Base-by-base conservation (phyloP, 2,329 filamentous ascomycete species). In the Trichoderma sp. region DNA sequence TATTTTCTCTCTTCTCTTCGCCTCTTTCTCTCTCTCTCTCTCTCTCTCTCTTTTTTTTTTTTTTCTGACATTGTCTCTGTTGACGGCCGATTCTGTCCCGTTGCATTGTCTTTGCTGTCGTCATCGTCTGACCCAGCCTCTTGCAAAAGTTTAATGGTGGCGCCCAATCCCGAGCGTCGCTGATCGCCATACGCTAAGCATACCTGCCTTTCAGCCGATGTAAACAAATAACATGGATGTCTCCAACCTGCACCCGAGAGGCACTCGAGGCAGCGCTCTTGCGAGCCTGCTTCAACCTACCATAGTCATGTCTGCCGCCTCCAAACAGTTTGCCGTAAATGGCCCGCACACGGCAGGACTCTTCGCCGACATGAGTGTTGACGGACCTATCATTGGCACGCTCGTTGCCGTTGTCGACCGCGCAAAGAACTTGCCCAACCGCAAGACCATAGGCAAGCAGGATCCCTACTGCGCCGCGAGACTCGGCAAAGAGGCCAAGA, bases 401-500 rank as follows among this genome's bases (percentile, higher is more conserved):
- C 84, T 99, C 74, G 93, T 99, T 58, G 87, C 94, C 68, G 90
- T 99, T 75, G 89, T 98, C 76, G 96, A 99, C 82, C 88, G 94
- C 74, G 96, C 94, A 64, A 98, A 97, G 87, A 99, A 99, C 79
- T 83, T 99, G 74, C 96, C 96, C 61, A 99, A 99, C 81, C 85
- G 94, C 74, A 97, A 97, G 84, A 96, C 94, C 6, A 97, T 99
- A 84, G 96, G 96, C 68, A 99, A 99, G 82, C 96, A 99, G 82
- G 94, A 98, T 78, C 95, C 96, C 0, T 99, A 98, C 80, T 97
- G 94, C 81, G 96, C 96, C 46, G 94, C 94, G 37, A 87, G 96
- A 66, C 83, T 99, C 56, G 96, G 95, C 39, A 99, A 99, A 80
- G 94, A 98, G 81, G 96, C 96, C 59, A 97, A 96, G 83, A 97